A percentile compares a stretch with the other conserved stretches of the same genome.
phyloP scores from a whole-genome alignment of 1,284 basidiomycete species.

The Pholiota adiposa region DNA sequence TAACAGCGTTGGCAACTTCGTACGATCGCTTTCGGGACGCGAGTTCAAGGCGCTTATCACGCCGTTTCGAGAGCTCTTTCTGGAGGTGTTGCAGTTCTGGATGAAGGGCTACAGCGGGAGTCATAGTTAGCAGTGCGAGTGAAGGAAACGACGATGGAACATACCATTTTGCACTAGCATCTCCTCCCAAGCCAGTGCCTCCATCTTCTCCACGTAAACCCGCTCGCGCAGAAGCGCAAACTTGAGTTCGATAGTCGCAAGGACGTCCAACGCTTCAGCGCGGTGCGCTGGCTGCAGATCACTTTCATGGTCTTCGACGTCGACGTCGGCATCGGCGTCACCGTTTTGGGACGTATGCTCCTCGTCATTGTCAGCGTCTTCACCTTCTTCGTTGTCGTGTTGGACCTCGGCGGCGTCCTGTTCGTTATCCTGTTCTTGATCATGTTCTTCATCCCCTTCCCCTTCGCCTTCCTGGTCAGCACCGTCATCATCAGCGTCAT shows the following conservation, averaged over 20 bases:
- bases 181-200: constrained; percentile 78
- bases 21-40: constrained; percentile 71
- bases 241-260: constrained; percentile 79
- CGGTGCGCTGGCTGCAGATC: constrained; percentile 77
- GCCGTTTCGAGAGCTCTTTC: constrained; percentile 70
- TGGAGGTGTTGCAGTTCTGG: constrained; percentile 84
- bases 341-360: constrained; percentile 35
- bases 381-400: constrained; percentile 24
- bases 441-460: constrained; percentile 32
- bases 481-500: constrained; percentile 30
- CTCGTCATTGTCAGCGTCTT: constrained; percentile 38
- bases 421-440: constrained; percentile 30
- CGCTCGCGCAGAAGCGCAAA: constrained; percentile 75
- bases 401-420: constrained; percentile 26
- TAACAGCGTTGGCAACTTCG: constrained; percentile 60
- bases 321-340: constrained; percentile 46
- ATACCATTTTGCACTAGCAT: constrained; percentile 65
- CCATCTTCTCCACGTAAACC: constrained; percentile 85
- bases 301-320: constrained; percentile 54
- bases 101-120: constrained; percentile 77
- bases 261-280: constrained; percentile 77
- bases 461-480: constrained; percentile 28
- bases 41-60: constrained; percentile 75
- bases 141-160: constrained; percentile 17
- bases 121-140: no score